Base-by-base conservation (phyloP, 768 basidiomycete genomes). In the Tricholoma terreum region DNA sequence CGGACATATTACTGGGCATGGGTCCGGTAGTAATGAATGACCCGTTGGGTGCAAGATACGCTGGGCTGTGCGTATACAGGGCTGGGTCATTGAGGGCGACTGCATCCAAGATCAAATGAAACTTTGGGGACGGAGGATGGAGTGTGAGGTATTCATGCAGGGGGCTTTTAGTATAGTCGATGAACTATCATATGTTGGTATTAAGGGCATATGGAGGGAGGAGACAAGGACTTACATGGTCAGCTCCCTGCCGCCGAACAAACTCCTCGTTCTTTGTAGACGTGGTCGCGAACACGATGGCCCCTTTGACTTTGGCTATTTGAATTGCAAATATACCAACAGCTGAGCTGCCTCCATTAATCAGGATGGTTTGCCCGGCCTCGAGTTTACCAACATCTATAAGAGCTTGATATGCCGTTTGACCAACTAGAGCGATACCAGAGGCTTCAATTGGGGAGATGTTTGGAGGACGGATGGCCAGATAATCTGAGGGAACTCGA, bases 251-350 rank as follows among this genome's bases (percentile, higher is more conserved):
- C 1, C 63, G 61, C 9, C 77, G 79, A 35, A 90, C 82, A 52
- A 83, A 81, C 4, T 76, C 75, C 45, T 82, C 79, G 58, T 89
- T 90, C 67, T 77, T 81, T 1, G 66, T 74, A 3, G 86, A 89
- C 8, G 85, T 86, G 30, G 78, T 82, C 0, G 82, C 81, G 2
- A 80, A 73, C 4, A 90, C 87, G 51, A 67, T 73, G 54, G 82
- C 82, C 3, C 86, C 86, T 58, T 74, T 75, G 0, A 81, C 77
- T 65, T 90, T 91, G 7, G 89, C 87, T 9, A 90, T 66, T 67
- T 90, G 87, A 49, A 91, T 86, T 1, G 86, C 89, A 61, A 80
- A 80, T n/a, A 77, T 72, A 4, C 89, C 90, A 1, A 90, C 86
- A 11, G 83, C 71, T 1, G 85, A 82, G 51, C 84, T 85, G 4